Evolutionary conservation across 371 early-diverging fungal species (phyloP).

Genomic region (Lichtheimia corymbifera): DNA sequence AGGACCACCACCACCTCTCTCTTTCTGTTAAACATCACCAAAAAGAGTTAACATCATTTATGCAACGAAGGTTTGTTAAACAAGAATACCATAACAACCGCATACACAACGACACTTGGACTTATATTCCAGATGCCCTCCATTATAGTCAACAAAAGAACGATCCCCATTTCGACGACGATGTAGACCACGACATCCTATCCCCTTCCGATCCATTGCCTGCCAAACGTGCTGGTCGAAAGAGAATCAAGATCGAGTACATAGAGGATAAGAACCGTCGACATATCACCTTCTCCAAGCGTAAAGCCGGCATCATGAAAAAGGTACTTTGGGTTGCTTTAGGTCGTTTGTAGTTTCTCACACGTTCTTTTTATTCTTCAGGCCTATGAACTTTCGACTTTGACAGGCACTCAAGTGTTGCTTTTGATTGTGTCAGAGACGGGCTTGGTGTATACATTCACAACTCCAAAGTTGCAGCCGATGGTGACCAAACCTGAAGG

Average conservation of each 20-base stretch:
- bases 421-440: constrained; percentile 97
- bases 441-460: constrained; percentile 98
- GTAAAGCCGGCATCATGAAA: constrained; percentile 99
- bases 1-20: not conserved
- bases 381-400: constrained; percentile 95
- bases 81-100: not conserved
- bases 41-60: constrained; percentile 4
- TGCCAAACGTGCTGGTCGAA: constrained; percentile 74
- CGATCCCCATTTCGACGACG: constrained; percentile 1
- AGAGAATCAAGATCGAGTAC: constrained; percentile 96
- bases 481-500: constrained; percentile 91
- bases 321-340: constrained; percentile 58
- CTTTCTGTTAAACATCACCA: not conserved
- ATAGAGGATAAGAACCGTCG: constrained; percentile 94
- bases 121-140: not conserved
- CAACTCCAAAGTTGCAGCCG: constrained; percentile 96
- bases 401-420: constrained; percentile 97
- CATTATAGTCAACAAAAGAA: not conserved
- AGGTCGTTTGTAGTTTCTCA: not conserved
- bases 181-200: constrained; percentile 51
- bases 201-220: constrained; percentile 60
- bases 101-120: not conserved
- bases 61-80: not conserved
- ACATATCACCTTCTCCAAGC: constrained; percentile 97
- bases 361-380: constrained; percentile 41